Percentiles rank a stretch among this genome's conserved stretches.
Evolutionary conservation across 495 filamentous ascomycete genomes (phyloP).

Genomic region (Annulohypoxylon bovei): DNA sequence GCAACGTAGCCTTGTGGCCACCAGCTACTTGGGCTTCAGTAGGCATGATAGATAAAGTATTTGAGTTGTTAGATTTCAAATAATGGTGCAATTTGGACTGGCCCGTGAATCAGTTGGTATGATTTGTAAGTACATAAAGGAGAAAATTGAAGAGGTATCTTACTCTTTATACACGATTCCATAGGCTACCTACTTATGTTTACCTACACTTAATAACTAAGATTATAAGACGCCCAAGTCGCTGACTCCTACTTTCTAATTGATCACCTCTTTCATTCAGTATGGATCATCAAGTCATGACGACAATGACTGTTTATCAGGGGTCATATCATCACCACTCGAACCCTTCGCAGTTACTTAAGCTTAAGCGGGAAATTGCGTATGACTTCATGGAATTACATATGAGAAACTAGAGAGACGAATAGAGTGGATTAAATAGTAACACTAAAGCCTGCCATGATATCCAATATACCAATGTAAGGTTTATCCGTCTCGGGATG

Average conservation of each 20-base stretch:
- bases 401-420: no score
- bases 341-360: conserved; percentile 12
- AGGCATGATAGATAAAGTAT: conserved; percentile 41
- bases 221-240: neutral
- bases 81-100: neutral
- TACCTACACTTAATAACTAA: neutral
- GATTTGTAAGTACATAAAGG: no score
- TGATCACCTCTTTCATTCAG: neutral
- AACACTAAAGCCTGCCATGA: conserved; percentile 1
- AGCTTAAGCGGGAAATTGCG: neutral
- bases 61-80: neutral
- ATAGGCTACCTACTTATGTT: no score
- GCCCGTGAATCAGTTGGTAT: no score
- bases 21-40: conserved; percentile 53
- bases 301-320: conserved; percentile 21
- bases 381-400: neutral
- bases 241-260: neutral
- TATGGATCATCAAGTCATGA: conserved; percentile 29
- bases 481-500: neutral
- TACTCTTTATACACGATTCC: conserved; percentile 23
- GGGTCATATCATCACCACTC: conserved; percentile 28
- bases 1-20: conserved; percentile 61
- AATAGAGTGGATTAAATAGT: neutral
- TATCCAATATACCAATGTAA: neutral
- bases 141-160: no score